Evolutionary conservation across 1,284 basidiomycete species (phyloP), one percentile per base, ranked within the genome.

Genomic region (Ustilago tritici): DNA sequence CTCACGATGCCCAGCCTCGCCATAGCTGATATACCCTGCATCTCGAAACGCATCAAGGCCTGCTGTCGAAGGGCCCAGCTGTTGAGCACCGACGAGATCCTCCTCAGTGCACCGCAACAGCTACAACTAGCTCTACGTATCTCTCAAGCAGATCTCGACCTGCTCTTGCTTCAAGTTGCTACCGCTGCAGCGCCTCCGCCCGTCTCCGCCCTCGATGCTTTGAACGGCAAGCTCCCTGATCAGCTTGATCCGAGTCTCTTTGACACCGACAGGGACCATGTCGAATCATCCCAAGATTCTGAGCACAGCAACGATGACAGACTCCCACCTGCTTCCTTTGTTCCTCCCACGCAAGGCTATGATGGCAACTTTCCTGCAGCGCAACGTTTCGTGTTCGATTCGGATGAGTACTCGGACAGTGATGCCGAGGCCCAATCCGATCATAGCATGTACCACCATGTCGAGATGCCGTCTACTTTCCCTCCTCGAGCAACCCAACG

Each of bases 1-100:
- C 15, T 3, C 23, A 65, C 32, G 36, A 73, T 76, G 67, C 41
- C 61, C 15, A 65, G 65, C 53, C 61, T 76, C 40, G 62, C 74
- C 28, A 68, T 76, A 15, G 50, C 61, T 28, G 70, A 77, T 34
- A 52, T 77, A 0, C 63, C 70, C n/a, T 61, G 60, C 49, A 64
- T 77, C 43, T 77, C 75, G 15, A 73, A 77, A 52, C 65, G 75
- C 62, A 59, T 70, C 70, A 72, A 77, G 56, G 75, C 75, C 3
- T 73, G 75, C 60, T 77, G 70, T 62, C 70, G 70, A 34, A 56
- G 70, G 17, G 75, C 75, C 12, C 66, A 70, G 50, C 66, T 76
- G 32, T 73, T 67, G 47, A 68, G 63, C 62, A 64, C 67, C 15
- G 47, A 76, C 53, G 73, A 79, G 54, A 61, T 79, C 40, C 58